Evolutionary conservation across 768 basidiomycete genomes (phyloP).

Genomic region (Antrodiella citrinella): DNA sequence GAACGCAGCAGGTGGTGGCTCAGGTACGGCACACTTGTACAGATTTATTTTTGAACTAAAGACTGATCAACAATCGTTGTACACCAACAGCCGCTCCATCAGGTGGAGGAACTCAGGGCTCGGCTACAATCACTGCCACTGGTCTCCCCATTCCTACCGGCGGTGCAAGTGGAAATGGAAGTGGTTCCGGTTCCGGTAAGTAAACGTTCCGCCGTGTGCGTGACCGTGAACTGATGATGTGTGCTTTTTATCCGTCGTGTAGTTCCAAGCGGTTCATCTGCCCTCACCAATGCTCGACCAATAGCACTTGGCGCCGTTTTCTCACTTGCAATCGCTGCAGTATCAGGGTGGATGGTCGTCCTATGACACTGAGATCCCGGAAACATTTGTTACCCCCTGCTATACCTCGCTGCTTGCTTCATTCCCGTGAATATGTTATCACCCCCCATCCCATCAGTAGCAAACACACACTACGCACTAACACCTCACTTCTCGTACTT

Average conservation of each 20-base stretch:
- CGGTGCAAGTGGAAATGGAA: neutral
- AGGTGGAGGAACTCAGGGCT: slow-evolving; percentile 4
- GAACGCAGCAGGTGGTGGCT: slow-evolving; percentile 20
- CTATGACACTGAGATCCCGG: too few species aligned
- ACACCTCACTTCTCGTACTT: too few species aligned
- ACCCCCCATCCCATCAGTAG: too few species aligned
- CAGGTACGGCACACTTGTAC: slow-evolving; percentile 14
- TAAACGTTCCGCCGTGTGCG: too few species aligned
- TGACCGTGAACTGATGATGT: too few species aligned
- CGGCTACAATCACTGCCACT: slow-evolving; percentile 13
- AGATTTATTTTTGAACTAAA: neutral
- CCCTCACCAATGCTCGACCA: neutral
- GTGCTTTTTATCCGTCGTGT: neutral
- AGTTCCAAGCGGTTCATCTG: neutral
- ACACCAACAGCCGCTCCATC: slow-evolving; percentile 7
- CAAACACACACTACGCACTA: too few species aligned
- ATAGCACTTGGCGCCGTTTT: neutral
- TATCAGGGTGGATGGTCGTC: neutral
- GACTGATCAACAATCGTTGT: slow-evolving; percentile 8
- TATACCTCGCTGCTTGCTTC: too few species aligned
- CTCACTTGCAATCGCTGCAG: neutral
- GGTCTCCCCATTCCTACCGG: slow-evolving; percentile 15
- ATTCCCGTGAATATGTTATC: too few species aligned
- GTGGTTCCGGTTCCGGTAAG: neutral
- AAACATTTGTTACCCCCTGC: too few species aligned